Conservation (phyloP, 495 filamentous ascomycete species). For the Parathielavia hyrcaniae region DNA sequence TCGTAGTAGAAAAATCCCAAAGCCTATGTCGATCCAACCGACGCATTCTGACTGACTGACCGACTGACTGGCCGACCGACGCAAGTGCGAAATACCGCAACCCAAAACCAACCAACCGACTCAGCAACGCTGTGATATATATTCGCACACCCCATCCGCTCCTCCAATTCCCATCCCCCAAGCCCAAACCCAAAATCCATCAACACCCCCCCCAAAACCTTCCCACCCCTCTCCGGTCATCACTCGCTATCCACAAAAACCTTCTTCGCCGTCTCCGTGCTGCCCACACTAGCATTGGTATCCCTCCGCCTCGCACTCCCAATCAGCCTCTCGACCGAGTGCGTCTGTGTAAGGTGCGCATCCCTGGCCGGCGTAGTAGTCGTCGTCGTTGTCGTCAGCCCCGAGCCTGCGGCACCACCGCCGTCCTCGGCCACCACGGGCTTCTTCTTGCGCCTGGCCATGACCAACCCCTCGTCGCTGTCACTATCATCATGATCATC, state of each 20-base stretch:
- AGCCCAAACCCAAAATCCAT: background rate
- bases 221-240: background rate
- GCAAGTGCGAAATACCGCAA: background rate
- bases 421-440: background rate
- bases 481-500: constrained; percentile 53
- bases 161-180: background rate
- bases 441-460: constrained; percentile 41
- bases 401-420: background rate
- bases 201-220: background rate
- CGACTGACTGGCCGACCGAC: too few relatives aligned
- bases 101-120: too few relatives aligned
- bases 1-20: too few relatives aligned
- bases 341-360: constrained; percentile 20
- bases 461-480: constrained; percentile 49
- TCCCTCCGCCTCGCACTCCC: constrained; percentile 39
- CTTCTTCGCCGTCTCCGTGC: constrained; percentile 54
- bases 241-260: constrained; percentile 36
- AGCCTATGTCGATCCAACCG: too few relatives aligned
- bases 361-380: background rate
- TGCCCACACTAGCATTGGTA: constrained; percentile 48
- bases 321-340: constrained; percentile 22
- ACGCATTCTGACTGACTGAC: too few relatives aligned
- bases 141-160: background rate
- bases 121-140: background rate
- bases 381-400: constrained; percentile 5